These are phyloP conservation scores for Actinomortierella wolfii DNA, from an alignment of 371 early-diverging fungal genomes.

Conservation along the genomic window DNA sequence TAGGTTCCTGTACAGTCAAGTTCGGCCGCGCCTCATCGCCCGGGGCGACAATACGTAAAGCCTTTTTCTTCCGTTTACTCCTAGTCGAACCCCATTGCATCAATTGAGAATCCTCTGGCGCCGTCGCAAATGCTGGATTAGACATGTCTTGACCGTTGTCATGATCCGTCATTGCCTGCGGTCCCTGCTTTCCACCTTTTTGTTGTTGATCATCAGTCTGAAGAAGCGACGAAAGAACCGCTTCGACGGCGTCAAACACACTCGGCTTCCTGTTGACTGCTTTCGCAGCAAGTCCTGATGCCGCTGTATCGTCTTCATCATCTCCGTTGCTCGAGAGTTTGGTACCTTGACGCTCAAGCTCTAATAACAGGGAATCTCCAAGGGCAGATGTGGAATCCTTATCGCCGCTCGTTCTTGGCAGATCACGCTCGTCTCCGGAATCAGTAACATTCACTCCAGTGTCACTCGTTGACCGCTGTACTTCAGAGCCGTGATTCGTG, in stretches of 20 bases:
- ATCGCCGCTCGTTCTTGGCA: too few species aligned
- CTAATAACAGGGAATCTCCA: slow-evolving; percentile 21
- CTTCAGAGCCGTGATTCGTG: too few species aligned
- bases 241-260: slow-evolving; percentile 67
- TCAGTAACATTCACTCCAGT: too few species aligned
- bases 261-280: slow-evolving; percentile 33
- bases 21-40: slow-evolving; percentile 7
- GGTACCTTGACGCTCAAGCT: slow-evolving; percentile 15
- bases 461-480: too few species aligned
- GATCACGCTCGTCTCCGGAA: too few species aligned
- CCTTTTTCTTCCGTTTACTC: slow-evolving; percentile 25
- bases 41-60: slow-evolving; percentile 9
- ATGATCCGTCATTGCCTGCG: too few species aligned
- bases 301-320: slow-evolving; percentile 28
- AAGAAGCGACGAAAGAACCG: slow-evolving; percentile 62
- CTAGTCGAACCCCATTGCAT: slow-evolving; percentile 22
- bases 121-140: too few species aligned
- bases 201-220: slow-evolving; percentile 32
- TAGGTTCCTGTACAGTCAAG: too few species aligned
- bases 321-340: slow-evolving; percentile 11
- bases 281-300: slow-evolving; percentile 26
- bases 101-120: neutral
- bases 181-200: neutral
- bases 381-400: neutral
- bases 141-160: neutral